phyloP scores from a whole-genome alignment of 352 stramenopile genomes.

The Elongisporangium anandrum region DNA sequence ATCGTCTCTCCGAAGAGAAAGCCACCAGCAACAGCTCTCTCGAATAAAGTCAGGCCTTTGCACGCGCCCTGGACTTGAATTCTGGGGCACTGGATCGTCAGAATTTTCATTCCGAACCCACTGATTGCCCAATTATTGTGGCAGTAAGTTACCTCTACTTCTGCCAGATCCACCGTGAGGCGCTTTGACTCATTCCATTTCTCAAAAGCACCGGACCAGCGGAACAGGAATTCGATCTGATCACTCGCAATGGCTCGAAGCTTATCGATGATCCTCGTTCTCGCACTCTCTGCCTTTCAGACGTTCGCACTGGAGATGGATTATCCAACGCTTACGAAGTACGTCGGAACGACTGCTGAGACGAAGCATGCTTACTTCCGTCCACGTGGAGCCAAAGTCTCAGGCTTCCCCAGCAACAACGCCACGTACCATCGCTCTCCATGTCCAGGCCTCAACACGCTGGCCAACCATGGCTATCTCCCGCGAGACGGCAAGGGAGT shows the following conservation, averaged over 20 bases:
- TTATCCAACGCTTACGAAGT: neutral
- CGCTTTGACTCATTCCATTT: neutral
- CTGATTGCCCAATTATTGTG: too few relatives aligned
- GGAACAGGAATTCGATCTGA: neutral
- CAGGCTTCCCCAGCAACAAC: constrained; percentile 37
- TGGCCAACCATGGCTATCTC: constrained; percentile 71
- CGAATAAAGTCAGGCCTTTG: too few relatives aligned
- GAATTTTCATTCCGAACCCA: too few relatives aligned
- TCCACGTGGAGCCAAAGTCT: constrained; percentile 28
- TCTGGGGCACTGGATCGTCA: too few relatives aligned
- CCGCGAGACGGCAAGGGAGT: constrained; percentile 55
- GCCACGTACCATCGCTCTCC: constrained; percentile 46
- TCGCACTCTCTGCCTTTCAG: neutral
- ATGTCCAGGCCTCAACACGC: constrained; percentile 64
- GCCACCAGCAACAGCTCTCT: too few relatives aligned
- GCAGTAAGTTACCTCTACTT: too few relatives aligned
- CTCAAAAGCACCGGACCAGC: neutral
- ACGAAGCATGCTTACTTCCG: constrained; percentile 34
- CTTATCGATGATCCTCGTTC: neutral
- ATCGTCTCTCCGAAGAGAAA: too few relatives aligned
- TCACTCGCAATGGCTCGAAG: neutral
- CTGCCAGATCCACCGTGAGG: neutral
- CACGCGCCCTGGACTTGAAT: too few relatives aligned
- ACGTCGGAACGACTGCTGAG: neutral
- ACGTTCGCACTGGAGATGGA: neutral